Base-by-base conservation (phyloP, 1,284 basidiomycete genomes). In the Schizophyllum commune region DNA sequence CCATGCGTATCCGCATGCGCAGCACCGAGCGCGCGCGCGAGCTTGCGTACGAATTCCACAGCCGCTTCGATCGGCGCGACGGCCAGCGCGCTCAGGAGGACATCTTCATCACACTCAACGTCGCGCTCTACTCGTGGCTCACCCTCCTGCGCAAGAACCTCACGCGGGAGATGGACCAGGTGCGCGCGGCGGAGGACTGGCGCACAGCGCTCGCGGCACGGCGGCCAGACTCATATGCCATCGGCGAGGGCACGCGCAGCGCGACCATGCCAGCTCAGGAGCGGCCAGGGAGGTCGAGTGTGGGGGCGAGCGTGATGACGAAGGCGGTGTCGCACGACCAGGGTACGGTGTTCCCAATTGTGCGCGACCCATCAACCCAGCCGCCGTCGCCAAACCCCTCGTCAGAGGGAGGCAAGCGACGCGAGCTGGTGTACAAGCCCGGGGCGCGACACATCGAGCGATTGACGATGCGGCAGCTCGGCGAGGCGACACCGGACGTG, bases 401-500 rank as follows among this genome's bases (percentile, higher is more conserved):
- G 13, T 20, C 20, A 5, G 53, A 20, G 11, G 60, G 61, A 5
- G 58, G 58, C n/a, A 69, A 68, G 55, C 66, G 67, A 57, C 65
- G 72, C 5, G 74, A 71, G 2, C 69, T 86, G 32, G 68, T 77
- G 19, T 91, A 89, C 69, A 71, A 73, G 60, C 79, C 80, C 5
- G 77, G 77, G 11, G 73, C 74, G 22, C 79, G 89, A 52, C 78
- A 79, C 60, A 91, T 91, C 65, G 86, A 91, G 68, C 82, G 88
- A 21, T 70, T 91, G 59, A 90, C 88, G 32, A 87, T 95, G 80
- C 83, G 88, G 56, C 89, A 93, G 69, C 77, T 95, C 8, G 93
- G 93, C 39, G 90, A 94, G 71, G 91, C 89, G 15, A 94, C 92
- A 0, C 90, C 90, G 1, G 90, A 93, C 68, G 89, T 93, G 9